Evolutionary conservation across 2,329 filamentous ascomycete species (phyloP).

Genomic region (Diplodia mutila): DNA sequence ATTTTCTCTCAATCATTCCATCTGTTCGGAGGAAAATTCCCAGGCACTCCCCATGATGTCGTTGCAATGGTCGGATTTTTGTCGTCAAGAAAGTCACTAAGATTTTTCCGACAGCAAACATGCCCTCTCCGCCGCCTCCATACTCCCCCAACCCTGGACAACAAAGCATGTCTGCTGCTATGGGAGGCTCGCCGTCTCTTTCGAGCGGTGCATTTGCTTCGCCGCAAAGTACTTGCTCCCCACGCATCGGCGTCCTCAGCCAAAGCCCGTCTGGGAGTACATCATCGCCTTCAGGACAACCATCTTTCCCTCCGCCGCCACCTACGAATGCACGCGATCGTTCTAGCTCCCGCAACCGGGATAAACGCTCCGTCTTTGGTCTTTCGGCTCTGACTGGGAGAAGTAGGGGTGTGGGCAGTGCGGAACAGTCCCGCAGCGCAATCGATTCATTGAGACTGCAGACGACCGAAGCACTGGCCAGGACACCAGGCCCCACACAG

Average conservation of each 20-base stretch:
- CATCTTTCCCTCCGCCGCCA: slow-evolving; percentile 46
- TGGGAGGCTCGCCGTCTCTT: slow-evolving; percentile 37
- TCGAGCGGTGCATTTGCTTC: slow-evolving; percentile 39
- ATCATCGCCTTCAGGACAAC: slow-evolving; percentile 37
- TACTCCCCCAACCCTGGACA: slow-evolving; percentile 52
- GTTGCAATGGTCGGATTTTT: neutral
- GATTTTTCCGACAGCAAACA: slow-evolving; percentile 41
- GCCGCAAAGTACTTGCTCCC: slow-evolving; percentile 28
- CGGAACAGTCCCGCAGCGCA: slow-evolving; percentile 34
- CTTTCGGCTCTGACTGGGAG: slow-evolving; percentile 43
- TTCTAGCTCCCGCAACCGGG: slow-evolving; percentile 41
- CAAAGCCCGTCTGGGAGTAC: slow-evolving; percentile 35
- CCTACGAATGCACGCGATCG: slow-evolving; percentile 38
- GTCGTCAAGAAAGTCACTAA: slow-evolving; percentile 28
- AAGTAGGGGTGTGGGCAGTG: slow-evolving; percentile 32
- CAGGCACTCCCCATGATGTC: neutral
- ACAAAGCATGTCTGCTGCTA: slow-evolving; percentile 38
- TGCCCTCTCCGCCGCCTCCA: slow-evolving; percentile 55
- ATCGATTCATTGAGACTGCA: slow-evolving; percentile 45
- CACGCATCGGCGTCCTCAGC: slow-evolving; percentile 37
- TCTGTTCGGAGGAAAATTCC: neutral
- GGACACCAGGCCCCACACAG: slow-evolving; percentile 41
- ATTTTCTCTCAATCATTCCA: neutral
- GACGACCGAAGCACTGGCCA: slow-evolving; percentile 44
- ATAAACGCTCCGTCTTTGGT: slow-evolving; percentile 45